These are phyloP conservation scores for Eremothecium cymbalariae DNA, from an alignment of 1,139 yeast species.

Conservation along the genomic window DNA sequence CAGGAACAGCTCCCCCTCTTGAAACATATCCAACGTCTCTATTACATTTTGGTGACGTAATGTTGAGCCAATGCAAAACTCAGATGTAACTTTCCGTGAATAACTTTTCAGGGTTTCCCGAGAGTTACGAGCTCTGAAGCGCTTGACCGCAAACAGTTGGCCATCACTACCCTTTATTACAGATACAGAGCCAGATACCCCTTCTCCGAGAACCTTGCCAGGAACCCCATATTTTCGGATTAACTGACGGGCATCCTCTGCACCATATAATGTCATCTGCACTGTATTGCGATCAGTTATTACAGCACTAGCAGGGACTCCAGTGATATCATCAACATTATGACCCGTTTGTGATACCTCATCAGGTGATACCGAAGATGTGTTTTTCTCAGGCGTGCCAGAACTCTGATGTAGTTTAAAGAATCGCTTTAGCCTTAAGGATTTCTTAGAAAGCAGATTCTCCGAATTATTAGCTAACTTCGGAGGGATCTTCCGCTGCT, in stretches of 20 bases:
- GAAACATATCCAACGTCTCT: conserved; percentile 54
- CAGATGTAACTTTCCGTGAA: conserved; percentile 55
- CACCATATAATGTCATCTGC: conserved; percentile 31
- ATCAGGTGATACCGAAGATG: conserved; percentile 6
- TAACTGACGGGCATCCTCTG: conserved; percentile 34
- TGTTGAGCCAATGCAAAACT: conserved; percentile 55
- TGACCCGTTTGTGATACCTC: conserved; percentile 1
- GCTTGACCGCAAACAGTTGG: conserved; percentile 58
- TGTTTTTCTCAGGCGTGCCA: conserved; percentile 11
- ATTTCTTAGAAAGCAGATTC: conserved; percentile 20
- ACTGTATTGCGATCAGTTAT: conserved; percentile 14
- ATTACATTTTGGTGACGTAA: conserved; percentile 56
- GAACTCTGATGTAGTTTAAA: conserved; percentile 22
- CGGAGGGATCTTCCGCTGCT: conserved; percentile 9
- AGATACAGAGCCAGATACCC: conserved; percentile 72
- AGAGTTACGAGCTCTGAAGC: conserved; percentile 48
- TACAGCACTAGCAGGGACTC: conserved; percentile 9
- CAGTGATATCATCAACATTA: too few relatives aligned
- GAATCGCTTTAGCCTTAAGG: conserved; percentile 31
- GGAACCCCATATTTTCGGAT: conserved; percentile 52
- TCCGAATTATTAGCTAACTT: conserved; percentile 8
- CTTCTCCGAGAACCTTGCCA: conserved; percentile 57
- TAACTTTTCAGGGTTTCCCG: conserved; percentile 50
- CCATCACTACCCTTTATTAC: conserved; percentile 46
- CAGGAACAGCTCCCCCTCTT: conserved; percentile 42